Evolutionary conservation across 306 rosid species (phyloP).

Genomic region (Quercus glauca): DNA sequence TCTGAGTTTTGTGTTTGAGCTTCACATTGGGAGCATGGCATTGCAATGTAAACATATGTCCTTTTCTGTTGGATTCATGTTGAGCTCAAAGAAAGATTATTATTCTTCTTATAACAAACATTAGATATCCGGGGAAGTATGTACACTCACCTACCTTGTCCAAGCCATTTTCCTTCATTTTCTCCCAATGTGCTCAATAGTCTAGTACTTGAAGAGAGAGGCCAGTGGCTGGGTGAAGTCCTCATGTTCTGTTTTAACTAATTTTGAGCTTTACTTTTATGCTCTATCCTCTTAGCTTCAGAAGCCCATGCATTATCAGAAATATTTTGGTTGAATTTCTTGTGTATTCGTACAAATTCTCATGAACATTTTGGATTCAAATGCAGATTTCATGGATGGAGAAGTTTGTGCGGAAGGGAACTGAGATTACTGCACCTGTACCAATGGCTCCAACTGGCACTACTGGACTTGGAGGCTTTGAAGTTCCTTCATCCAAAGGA

Average conservation of each 20-base stretch:
- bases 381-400: conserved; percentile 99
- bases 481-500: conserved; percentile 90
- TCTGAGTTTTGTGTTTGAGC: not conserved
- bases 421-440: conserved; percentile 97
- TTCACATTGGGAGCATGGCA: not conserved
- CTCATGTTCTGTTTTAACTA: conserved; percentile 7
- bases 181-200: not conserved
- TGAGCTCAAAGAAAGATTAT: not conserved
- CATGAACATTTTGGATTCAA: conserved; percentile 1
- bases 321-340: not conserved
- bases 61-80: not conserved
- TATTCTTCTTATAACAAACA: not conserved
- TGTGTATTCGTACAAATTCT: not conserved
- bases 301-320: not conserved
- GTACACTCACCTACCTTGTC: not conserved
- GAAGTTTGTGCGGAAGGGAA: conserved; percentile 85
- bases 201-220: conserved; percentile 8
- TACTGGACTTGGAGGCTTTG: conserved; percentile 99
- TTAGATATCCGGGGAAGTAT: not conserved
- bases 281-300: not conserved
- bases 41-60: not conserved
- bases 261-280: conserved; percentile 1
- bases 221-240: conserved; percentile 5
- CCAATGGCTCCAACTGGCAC: conserved; percentile 92
- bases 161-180: not conserved